Evolutionary conservation across 2,329 filamentous ascomycete genomes (phyloP).

Genomic region (Aspergillus unguis): DNA sequence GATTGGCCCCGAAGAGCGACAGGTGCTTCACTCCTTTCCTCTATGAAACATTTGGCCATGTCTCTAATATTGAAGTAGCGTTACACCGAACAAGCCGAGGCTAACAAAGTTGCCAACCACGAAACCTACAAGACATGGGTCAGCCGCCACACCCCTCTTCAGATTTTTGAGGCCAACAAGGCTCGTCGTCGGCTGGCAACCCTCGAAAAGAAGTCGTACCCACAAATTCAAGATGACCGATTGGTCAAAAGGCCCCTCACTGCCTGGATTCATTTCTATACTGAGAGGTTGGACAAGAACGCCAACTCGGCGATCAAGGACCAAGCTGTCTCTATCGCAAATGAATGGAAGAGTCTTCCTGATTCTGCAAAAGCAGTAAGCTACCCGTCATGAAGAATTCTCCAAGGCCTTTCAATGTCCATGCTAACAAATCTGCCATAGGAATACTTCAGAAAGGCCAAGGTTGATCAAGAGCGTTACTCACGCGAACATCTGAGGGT

Average conservation of each 20-base stretch:
- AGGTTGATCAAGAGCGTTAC: conserved; percentile 33
- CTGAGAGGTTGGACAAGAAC: conserved; percentile 51
- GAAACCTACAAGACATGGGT: conserved; percentile 53
- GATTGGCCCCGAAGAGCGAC: conserved; percentile 18
- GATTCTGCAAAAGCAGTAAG: conserved; percentile 38
- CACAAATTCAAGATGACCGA: conserved; percentile 53
- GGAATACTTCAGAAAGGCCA: conserved; percentile 27
- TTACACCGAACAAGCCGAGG: conserved; percentile 41
- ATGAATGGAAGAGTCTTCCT: conserved; percentile 29
- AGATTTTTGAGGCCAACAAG: conserved; percentile 59
- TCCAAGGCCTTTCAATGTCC: neutral
- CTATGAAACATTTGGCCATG: neutral
- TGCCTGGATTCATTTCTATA: conserved; percentile 45
- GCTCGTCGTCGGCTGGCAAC: conserved; percentile 47
- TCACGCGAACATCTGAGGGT: conserved; percentile 32
- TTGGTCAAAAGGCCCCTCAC: conserved; percentile 43
- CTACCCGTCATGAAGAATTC: neutral
- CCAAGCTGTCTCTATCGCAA: conserved; percentile 5
- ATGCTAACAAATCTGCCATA: conserved; percentile 20
- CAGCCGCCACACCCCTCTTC: conserved; percentile 50
- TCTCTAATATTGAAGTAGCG: conserved; percentile 40
- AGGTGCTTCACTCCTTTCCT: conserved; percentile 19
- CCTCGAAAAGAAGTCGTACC: conserved; percentile 20
- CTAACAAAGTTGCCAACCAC: conserved; percentile 48
- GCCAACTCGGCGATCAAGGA: conserved; percentile 42